Percentiles rank a stretch among this genome's conserved stretches.
phyloP scores from a whole-genome alignment of 768 basidiomycete species.

The Boletus eberwhitei region DNA sequence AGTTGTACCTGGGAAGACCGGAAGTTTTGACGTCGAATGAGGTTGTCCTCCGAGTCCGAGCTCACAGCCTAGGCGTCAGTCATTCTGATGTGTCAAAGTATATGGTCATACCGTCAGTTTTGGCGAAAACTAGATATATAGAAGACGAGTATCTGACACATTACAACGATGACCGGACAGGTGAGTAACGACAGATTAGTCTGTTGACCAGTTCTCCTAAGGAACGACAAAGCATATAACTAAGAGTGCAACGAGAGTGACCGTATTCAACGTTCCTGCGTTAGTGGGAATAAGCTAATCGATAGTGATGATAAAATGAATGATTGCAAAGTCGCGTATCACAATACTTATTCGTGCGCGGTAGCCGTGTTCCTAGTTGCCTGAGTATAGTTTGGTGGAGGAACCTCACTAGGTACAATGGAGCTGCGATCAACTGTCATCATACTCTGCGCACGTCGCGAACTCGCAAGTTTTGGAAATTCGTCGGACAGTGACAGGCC shows the following conservation, averaged over 20 bases:
- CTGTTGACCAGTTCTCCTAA: neutral
- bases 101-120: neutral
- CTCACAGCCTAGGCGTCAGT: too few relatives aligned
- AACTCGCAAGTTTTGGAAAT: slow-evolving; percentile 9
- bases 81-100: too few relatives aligned
- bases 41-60: neutral
- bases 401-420: slow-evolving; percentile 13
- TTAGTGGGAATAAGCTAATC: neutral
- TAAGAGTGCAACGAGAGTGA: neutral
- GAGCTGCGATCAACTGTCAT: slow-evolving; percentile 11
- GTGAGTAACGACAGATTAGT: neutral
- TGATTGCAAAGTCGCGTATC: neutral
- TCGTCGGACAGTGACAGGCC: slow-evolving; percentile 14
- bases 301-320: neutral
- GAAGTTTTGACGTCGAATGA: neutral
- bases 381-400: slow-evolving; percentile 26
- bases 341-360: neutral
- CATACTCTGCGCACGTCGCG: slow-evolving; percentile 2
- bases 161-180: neutral
- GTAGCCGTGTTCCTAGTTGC: slow-evolving; percentile 1
- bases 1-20: neutral
- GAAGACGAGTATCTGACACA: neutral
- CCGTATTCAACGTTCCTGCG: neutral
- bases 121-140: neutral
- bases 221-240: neutral